Conservation (phyloP, 352 stramenopile species). For the Pythium dissimile region DNA sequence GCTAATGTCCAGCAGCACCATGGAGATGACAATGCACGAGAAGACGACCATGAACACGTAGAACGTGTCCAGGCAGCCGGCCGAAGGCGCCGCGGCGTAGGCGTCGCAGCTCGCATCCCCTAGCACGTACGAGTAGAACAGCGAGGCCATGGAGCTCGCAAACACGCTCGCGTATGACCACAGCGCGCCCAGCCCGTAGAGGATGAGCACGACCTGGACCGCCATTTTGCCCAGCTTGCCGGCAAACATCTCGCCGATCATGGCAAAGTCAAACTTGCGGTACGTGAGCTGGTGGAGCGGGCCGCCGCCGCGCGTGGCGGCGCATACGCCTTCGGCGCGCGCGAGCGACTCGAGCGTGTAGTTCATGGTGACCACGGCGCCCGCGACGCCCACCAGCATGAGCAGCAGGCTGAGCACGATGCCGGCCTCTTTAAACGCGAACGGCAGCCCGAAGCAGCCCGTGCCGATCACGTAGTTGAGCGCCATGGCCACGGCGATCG, state of each 20-base stretch:
- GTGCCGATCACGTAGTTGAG: conserved; percentile 88
- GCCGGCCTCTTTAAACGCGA: conserved; percentile 69
- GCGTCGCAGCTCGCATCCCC: conserved; percentile 55
- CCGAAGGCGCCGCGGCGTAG: conserved; percentile 42
- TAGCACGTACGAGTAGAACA: conserved; percentile 74
- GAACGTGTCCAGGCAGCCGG: conserved; percentile 60
- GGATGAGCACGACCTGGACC: conserved; percentile 67
- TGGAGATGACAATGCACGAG: conserved; percentile 62
- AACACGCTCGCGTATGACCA: conserved; percentile 88
- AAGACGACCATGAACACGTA: conserved; percentile 80
- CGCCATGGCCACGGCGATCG: conserved; percentile 73
- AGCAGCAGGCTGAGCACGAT: conserved; percentile 57
- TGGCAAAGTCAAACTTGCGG: conserved; percentile 85
- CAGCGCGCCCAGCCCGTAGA: conserved; percentile 75
- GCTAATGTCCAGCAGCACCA: conserved; percentile 84
- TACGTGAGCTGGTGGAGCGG: conserved; percentile 75
- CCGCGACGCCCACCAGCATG: conserved; percentile 58
- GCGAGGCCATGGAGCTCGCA: conserved; percentile 74
- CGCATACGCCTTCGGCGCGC: conserved; percentile 69
- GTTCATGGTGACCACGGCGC: conserved; percentile 82
- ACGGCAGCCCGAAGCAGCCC: conserved; percentile 81
- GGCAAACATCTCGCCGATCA: conserved; percentile 80
- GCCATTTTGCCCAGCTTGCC: conserved; percentile 58
- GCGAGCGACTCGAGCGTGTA: conserved; percentile 84
- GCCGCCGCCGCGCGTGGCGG: conserved; percentile 37